These are phyloP conservation scores for Thuidium tamariscinum DNA, from an alignment of 225 moss, liverwort and hornwort genomes.

Conservation along the genomic window DNA sequence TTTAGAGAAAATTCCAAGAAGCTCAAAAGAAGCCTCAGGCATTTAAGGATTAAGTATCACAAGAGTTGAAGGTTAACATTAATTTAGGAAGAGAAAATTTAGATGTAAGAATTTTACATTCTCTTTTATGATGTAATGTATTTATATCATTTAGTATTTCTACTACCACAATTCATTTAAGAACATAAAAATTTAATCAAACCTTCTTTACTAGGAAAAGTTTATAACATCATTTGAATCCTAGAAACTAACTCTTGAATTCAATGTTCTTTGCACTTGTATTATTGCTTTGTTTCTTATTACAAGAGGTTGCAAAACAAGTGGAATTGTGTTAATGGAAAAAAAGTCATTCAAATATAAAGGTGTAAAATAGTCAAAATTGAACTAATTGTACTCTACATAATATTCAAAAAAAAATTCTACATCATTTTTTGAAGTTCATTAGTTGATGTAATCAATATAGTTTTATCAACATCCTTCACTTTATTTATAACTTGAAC, in stretches of 20 bases:
- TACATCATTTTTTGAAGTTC: rapidly evolving
- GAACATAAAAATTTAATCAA: background rate
- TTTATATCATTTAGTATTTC: background rate
- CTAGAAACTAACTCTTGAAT: rapidly evolving
- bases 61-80: background rate
- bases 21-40: no score
- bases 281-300: no score
- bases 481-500: background rate
- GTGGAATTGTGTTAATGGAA: background rate
- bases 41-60: no score
- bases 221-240: background rate
- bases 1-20: no score
- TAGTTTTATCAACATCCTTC: background rate
- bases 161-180: rapidly evolving
- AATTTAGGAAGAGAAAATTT: background rate
- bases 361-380: background rate
- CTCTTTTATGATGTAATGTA: no score
- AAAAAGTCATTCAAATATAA: background rate
- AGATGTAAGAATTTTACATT: background rate
- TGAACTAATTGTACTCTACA: rapidly evolving
- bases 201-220: rapidly evolving
- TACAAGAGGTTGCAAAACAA: background rate
- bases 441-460: background rate
- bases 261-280: background rate
- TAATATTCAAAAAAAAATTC: no score